A percentile compares a stretch with the other conserved stretches of the same genome.
Evolutionary conservation across 805 yeast species (phyloP).

Genomic region (Lipomyces sp.): DNA sequence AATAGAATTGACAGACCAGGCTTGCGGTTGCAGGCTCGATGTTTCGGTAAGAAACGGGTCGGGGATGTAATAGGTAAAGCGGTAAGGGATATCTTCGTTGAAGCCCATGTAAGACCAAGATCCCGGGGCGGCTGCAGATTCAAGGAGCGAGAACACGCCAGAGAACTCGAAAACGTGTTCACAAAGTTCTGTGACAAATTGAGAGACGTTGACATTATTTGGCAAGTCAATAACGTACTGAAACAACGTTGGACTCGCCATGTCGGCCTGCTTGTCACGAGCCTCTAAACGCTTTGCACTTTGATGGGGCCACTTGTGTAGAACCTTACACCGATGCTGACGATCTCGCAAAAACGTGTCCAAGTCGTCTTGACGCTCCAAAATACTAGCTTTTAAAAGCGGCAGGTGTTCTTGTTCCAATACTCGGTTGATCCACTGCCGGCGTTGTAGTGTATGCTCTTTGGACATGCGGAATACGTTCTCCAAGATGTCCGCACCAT

Average conservation of each 20-base stretch:
- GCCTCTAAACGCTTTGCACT: not conserved
- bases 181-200: slow-evolving; percentile 17
- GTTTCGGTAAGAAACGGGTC: slow-evolving; percentile 19
- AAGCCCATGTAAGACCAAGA: slow-evolving; percentile 82
- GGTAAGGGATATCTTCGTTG: not conserved
- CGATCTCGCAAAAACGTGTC: not conserved
- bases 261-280: slow-evolving; percentile 4
- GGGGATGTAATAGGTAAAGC: slow-evolving; percentile 20
- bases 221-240: slow-evolving; percentile 16
- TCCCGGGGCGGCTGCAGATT: slow-evolving; percentile 85
- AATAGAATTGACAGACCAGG: slow-evolving; percentile 12
- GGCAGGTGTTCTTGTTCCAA: slow-evolving; percentile 6
- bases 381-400: not conserved
- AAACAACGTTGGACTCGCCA: slow-evolving; percentile 6
- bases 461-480: slow-evolving; percentile 18
- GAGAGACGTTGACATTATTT: slow-evolving; percentile 1
- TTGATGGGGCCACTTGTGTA: slow-evolving; percentile 3
- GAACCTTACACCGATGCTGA: not conserved
- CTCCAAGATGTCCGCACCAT: slow-evolving; percentile 53
- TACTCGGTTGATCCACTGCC: slow-evolving; percentile 5
- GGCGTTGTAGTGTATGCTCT: slow-evolving; percentile 6
- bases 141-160: slow-evolving; percentile 50
- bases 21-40: not conserved
- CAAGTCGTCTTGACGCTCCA: not conserved
- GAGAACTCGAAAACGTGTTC: slow-evolving; percentile 4